A percentile compares a stretch with the other conserved stretches of the same genome.
phyloP scores from a whole-genome alignment of 2,329 filamentous ascomycete species.

The Aspergillus chevalieri region DNA sequence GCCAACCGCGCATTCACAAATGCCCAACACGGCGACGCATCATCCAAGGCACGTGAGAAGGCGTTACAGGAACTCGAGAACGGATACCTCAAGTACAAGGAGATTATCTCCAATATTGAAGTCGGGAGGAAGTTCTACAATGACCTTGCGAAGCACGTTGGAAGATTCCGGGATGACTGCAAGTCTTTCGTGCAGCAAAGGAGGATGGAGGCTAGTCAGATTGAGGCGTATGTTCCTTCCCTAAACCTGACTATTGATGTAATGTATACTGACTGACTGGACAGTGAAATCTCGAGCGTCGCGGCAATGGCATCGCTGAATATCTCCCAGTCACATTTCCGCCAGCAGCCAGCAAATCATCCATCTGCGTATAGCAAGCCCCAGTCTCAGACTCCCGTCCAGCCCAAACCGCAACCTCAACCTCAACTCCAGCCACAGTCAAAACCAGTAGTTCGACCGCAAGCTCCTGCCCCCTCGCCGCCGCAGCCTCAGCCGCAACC shows the following conservation, averaged over 20 bases:
- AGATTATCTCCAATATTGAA: conserved; percentile 86
- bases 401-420: conserved; percentile 25
- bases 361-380: conserved; percentile 10
- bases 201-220: conserved; percentile 68
- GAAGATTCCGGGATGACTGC: conserved; percentile 74
- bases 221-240: conserved; percentile 60
- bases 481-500: conserved; percentile 6
- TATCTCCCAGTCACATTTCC: conserved; percentile 33
- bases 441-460: conserved; percentile 4
- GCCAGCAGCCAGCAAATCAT: conserved; percentile 6
- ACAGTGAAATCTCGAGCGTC: conserved; percentile 50
- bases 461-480: conserved; percentile 17
- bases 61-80: conserved; percentile 83
- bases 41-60: conserved; percentile 69
- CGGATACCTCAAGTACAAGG: conserved; percentile 93
- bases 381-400: conserved; percentile 34
- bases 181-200: conserved; percentile 73
- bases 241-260: background rate
- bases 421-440: conserved; percentile 35
- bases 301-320: conserved; percentile 54
- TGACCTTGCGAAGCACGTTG: conserved; percentile 81
- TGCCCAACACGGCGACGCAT: conserved; percentile 62
- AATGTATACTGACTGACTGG: conserved; percentile 2
- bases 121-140: conserved; percentile 96
- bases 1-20: conserved; percentile 73